Evolutionary conservation across 1,139 yeast genomes (phyloP).

Genomic region (Wickerhamiella pararugosa): DNA sequence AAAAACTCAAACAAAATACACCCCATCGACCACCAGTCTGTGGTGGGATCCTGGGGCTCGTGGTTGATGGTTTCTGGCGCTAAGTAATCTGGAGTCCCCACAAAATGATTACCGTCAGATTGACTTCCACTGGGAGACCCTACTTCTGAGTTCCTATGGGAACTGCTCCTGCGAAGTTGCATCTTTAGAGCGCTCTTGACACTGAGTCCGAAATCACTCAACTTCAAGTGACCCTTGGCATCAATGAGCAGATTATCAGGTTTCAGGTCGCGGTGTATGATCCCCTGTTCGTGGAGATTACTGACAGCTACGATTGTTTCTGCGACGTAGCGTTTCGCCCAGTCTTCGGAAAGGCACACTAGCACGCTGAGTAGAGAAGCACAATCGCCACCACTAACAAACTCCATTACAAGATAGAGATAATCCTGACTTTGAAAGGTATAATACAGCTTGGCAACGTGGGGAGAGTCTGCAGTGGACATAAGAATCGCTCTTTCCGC

Average conservation of each 20-base stretch:
- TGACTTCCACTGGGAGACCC: too few species aligned
- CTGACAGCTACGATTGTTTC: slow-evolving; percentile 85
- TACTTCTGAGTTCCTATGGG: background rate
- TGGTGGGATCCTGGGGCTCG: slow-evolving; percentile 64
- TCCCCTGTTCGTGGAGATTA: slow-evolving; percentile 75
- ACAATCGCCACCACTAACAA: slow-evolving; percentile 89
- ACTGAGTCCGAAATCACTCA: slow-evolving; percentile 84
- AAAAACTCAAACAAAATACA: slow-evolving; percentile 86
- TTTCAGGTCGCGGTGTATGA: slow-evolving; percentile 86
- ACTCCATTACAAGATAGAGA: slow-evolving; percentile 89
- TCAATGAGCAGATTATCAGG: slow-evolving; percentile 90
- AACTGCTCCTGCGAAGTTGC: background rate
- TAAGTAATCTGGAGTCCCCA: slow-evolving; percentile 94
- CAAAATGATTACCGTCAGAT: slow-evolving; percentile 31
- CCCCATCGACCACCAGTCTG: slow-evolving; percentile 99
- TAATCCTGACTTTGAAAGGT: slow-evolving; percentile 84
- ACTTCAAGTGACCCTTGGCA: slow-evolving; percentile 69
- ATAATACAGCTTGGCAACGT: slow-evolving; percentile 78
- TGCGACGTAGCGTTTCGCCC: slow-evolving; percentile 79
- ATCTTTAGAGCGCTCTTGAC: slow-evolving; percentile 1
- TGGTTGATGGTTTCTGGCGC: slow-evolving; percentile 95
- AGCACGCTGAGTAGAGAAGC: slow-evolving; percentile 63
- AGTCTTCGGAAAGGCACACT: slow-evolving; percentile 55
- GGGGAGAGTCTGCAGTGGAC: slow-evolving; percentile 89
- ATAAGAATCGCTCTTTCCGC: slow-evolving; percentile 95